Evolutionary conservation across 768 basidiomycete genomes (phyloP), one percentile per base, ranked within the genome.

Genomic region (Mycena belliarum): DNA sequence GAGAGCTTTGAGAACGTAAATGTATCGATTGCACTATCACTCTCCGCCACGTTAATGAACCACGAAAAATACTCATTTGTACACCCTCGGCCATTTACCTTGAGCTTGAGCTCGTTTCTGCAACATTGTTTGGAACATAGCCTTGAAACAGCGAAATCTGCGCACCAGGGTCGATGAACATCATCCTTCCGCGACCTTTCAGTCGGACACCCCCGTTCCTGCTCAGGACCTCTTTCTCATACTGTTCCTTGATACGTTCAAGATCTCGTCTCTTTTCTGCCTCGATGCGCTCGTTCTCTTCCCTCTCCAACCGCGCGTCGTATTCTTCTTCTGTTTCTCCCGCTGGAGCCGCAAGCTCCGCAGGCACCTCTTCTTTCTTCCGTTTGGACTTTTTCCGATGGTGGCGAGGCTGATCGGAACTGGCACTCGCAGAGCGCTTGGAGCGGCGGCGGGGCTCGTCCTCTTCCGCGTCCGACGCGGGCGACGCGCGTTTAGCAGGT

Each of bases 131-230:
- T 15, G 23, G 33, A 10, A 10, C 3, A 18, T 9, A 37, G 11
- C n/a, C 2, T 1, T 2, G 42, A 24, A 10, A 29, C 44, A 75
- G 18, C 37, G 29, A 57, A 35, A 49, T 32, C 11, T 8, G 50
- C 60, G 26, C 29, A 63, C 83, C 86, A 29, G 86, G 86, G 65
- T 87, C 86, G 37, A 86, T 67, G 61, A 76, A 87, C 63, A 85
- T 86, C 86, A 87, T 87, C 58, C 84, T 73, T 43, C 86, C 86
- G 21, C 86, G 82, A 79, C 87, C 88, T 74, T 90, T 90, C 69
- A 87, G 85, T 52, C 85, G 77, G 26, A 89, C 77, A 10, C 84
- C 83, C 10, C 58, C 62, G 52, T 73, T 76, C 37, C 74, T 73
- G 24, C 64, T 69, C 28, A 68, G 59, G 37, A 68, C 57, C 26